Evolutionary conservation across 2,329 filamentous ascomycete genomes (phyloP), one percentile per base, ranked within the genome.

Genomic region (Diplodia mutila): DNA sequence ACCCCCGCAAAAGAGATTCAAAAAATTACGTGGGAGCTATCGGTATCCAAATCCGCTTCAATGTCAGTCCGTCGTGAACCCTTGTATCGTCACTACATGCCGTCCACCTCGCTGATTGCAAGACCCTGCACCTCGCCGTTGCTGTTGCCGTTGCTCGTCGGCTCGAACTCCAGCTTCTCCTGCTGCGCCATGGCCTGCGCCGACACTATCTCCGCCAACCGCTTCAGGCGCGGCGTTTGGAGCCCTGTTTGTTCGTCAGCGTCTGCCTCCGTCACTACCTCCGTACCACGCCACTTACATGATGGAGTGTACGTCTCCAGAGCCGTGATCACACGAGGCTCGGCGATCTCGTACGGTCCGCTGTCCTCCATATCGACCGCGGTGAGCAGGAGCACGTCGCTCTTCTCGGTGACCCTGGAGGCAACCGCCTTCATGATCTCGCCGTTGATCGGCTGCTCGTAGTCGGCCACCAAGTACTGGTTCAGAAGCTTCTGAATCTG

Each of bases 351-450:
- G 76, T 99, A 99, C 29, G 94, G 95, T 27, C 95, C 95, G 74
- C 93, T 97, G 81, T 99, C 95, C 76, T 99, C 95, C 94, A 99
- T 97, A 79, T 99, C 95, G 68, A 99, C 94, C 59, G 95, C 93
- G 68, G 94, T 91, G 55, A 99, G 85, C 67, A 99, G 88, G 64
- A 99, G 86, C 3, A 98, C 94, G 74, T 98, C 95, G 75, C 93
- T 96, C 89, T 99, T 99, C 83, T 99, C 95, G 1, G 94, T 98
- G 55, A 99, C 95, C 65, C 94, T 88, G 48, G 93, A 97, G 8
- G 96, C 95, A 65, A 99, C 96, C 8, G 95, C 95, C 84, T 99
- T 99, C 95, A 99, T 99, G 77, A 99, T 99, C 80, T 99, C 95
- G 77, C 94, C 95, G 75, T 99, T 98, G 81, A 99, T 99, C 46